Evolutionary conservation across 2,329 filamentous ascomycete species (phyloP), one percentile per base, ranked within the genome.

Genomic region (Sporothrix pseudoabietina): DNA sequence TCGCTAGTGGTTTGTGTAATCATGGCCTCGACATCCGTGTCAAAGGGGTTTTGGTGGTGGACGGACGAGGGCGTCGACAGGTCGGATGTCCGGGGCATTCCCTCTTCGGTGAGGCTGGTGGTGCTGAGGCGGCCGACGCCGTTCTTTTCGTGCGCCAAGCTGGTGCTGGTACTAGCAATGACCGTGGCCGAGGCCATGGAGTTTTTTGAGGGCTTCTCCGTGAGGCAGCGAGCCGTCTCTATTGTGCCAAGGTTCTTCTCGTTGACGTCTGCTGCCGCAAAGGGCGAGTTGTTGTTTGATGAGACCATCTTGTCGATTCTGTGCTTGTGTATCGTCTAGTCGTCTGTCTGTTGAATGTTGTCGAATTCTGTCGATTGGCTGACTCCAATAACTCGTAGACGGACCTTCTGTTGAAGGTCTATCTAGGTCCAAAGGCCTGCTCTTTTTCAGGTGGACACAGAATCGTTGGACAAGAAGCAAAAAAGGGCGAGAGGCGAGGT

Each of bases 21-120:
- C 80, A 86, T 84, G 49, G 86, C 87, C 78, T 89, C 87, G 68
- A 89, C 82, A 76, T 89, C 87, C 5, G 85, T 85, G 70, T 89
- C 87, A 77, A 89, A 89, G 30, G 87, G 86, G 76, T 87, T 87
- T 73, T 79, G 77, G 57, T 79, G 81, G 55, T 80, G 80, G 55
- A 82, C 80, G 0, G 84, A 84, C 57, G 79, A 79, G 0, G 86
- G 85, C 12, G 84, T 85, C 0, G 85, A 84, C 30, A 83, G 78
- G 74, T 82, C 82, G 0, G 80, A 81, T 14, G 72, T 59, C 2
- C 79, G 78, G 16, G 75, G 39, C 52, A 71, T 10, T 7, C 12
- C 72, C 39, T 32, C 71, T 49, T 41, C 63, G 39, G 49, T 8
- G n/a, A 26, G 10, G n/a, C 19, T 57, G 14, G n/a, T 71, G 44